Conservation (phyloP, 2,329 filamentous ascomycete genomes). For the Microthyrium microscopicum region DNA sequence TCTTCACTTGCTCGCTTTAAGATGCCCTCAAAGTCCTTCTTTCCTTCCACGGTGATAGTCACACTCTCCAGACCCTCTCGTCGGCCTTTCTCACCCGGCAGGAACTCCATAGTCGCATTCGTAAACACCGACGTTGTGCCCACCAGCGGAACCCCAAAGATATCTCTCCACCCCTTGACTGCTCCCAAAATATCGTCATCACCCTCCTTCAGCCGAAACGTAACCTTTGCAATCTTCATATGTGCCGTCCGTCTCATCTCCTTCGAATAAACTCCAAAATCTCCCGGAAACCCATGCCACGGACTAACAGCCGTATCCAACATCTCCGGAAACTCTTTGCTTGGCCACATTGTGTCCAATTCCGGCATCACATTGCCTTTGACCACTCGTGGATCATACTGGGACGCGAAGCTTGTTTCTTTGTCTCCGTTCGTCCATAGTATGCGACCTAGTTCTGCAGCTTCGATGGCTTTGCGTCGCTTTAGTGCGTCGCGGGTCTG, state of each 20-base stretch:
- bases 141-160: conserved; percentile 18
- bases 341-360: conserved; percentile 23
- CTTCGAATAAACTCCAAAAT: conserved; percentile 12
- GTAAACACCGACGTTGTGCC: conserved; percentile 15
- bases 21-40: conserved; percentile 17
- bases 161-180: conserved; percentile 23
- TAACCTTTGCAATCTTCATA: conserved; percentile 20
- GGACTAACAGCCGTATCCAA: conserved; percentile 23
- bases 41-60: conserved; percentile 22
- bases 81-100: conserved; percentile 17
- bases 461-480: conserved; percentile 22
- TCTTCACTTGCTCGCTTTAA: conserved; percentile 16
- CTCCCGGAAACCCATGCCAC: conserved; percentile 27
- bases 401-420: conserved; percentile 17
- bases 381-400: conserved; percentile 29
- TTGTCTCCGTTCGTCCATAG: conserved; percentile 19
- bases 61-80: conserved; percentile 23
- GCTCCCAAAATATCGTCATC: conserved; percentile 21
- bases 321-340: conserved; percentile 20
- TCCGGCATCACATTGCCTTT: conserved; percentile 28
- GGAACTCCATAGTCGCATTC: conserved; percentile 21
- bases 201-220: conserved; percentile 21
- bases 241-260: conserved; percentile 3
- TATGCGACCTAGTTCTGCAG: conserved; percentile 19
- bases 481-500: conserved; percentile 24